These are phyloP conservation scores for Aspergillus sergii DNA, from an alignment of 2,329 filamentous ascomycete genomes.

Conservation along the genomic window DNA sequence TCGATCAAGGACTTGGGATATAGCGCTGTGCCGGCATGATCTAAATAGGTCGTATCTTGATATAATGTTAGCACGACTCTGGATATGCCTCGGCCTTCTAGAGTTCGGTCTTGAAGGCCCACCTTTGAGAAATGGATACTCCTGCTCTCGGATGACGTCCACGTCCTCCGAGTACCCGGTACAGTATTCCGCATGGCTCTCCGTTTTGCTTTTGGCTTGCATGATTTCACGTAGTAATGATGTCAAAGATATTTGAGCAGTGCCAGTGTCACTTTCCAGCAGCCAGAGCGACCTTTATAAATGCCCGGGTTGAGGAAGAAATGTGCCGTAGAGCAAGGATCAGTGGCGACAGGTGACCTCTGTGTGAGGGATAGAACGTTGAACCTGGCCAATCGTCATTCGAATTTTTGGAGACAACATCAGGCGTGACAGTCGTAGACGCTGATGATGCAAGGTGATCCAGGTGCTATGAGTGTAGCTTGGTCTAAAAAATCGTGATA, in stretches of 20 bases:
- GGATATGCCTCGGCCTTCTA: background rate
- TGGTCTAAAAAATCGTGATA: conserved; percentile 2
- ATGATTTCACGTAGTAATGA: background rate
- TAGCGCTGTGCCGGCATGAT: conserved; percentile 91
- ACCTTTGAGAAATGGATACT: conserved; percentile 52
- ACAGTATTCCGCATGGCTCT: conserved; percentile 21
- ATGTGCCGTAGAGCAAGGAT: background rate
- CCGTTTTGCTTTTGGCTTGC: conserved; percentile 2
- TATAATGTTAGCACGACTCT: background rate
- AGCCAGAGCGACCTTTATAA: background rate
- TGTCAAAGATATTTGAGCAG: background rate
- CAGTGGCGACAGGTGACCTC: background rate
- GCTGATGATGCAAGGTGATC: background rate
- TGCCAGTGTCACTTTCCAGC: background rate
- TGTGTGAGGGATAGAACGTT: background rate
- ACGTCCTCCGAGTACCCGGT: conserved; percentile 48
- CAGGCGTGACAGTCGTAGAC: background rate
- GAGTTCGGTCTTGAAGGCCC: conserved; percentile 1
- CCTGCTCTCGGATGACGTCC: conserved; percentile 47
- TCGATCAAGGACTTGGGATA: conserved; percentile 81
- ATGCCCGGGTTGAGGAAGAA: background rate
- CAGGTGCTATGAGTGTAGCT: background rate
- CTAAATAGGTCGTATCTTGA: conserved; percentile 77
- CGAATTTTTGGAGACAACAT: background rate
- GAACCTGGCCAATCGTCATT: background rate